Conservation (phyloP, 2,329 filamentous ascomycete species). For the Pestalotiopsis sp. region DNA sequence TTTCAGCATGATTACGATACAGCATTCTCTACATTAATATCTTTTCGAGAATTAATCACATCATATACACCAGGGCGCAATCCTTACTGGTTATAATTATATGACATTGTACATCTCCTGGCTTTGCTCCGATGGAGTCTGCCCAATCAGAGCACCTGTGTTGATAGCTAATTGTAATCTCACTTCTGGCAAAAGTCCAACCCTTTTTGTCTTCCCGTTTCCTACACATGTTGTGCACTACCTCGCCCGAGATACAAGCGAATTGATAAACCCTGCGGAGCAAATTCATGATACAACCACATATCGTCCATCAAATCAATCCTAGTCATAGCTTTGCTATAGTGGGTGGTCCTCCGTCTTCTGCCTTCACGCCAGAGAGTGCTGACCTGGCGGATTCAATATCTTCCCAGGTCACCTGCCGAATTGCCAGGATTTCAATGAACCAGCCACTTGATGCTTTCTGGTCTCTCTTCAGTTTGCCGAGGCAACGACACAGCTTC, state of each 20-base stretch:
- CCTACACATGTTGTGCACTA: neutral
- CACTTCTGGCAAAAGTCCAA: neutral
- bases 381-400: conserved; percentile 25
- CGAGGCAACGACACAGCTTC: conserved; percentile 30
- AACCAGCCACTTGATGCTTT: conserved; percentile 26
- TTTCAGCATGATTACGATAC: neutral
- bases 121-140: no score
- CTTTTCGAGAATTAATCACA: neutral
- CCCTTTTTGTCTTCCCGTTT: neutral
- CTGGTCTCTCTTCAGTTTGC: conserved; percentile 26
- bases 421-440: conserved; percentile 27
- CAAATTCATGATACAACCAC: neutral
- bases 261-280: neutral
- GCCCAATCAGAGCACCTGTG: neutral
- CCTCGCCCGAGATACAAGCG: neutral
- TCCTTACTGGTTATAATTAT: neutral
- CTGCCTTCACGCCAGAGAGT: conserved; percentile 16
- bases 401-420: conserved; percentile 26
- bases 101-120: neutral
- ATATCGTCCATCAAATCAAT: neutral
- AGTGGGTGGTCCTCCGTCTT: neutral
- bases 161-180: neutral
- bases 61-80: neutral
- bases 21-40: neutral
- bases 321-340: neutral